Evolutionary conservation across 2,329 filamentous ascomycete species (phyloP), one percentile per base, ranked within the genome.

Genomic region (Lasiodiplodia gonubiensis): DNA sequence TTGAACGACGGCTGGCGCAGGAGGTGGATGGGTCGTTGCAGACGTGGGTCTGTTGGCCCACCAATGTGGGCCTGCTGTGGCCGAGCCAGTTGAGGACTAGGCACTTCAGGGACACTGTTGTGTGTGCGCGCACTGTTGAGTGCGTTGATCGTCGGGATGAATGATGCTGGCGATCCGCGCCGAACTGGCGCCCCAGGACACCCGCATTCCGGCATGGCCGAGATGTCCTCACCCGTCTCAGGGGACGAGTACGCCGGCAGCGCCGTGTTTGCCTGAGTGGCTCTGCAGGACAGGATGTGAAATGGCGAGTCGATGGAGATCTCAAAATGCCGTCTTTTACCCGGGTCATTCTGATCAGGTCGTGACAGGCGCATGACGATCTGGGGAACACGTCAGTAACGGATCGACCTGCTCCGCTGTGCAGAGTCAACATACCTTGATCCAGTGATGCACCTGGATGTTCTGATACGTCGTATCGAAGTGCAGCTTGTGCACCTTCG

Each of bases 291-390:
- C 57, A 97, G 90, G 54, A 97, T 92, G 69, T 94, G 94, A 76
- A 97, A 94, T 0, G 94, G 94, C 1, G 93, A 97, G 79, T 97
- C 94, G 72, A 97, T 97, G 71, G 93, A 97, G 73, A 97, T 97
- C 78, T 97, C 94, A 72, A 97, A 97, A 76, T 97, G 94, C 39
- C 93, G 88, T 70, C 93, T 88, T 75, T 94, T 94, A 0, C 83
- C 84, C 0, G 93, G 89, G 73, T 97, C 92, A 12, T 90, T 88
- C 48, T 89, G 86, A 72, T 97, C 94, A 16, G 91, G 83, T 72
- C 92, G 93, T 35, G 93, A 97, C 55, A 97, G 89, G 64, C 94
- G 90, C 88, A 97, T 92, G 69, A 97, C 93, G 74, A 97, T 93
- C 92, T 94, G 69, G 39, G n/a, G 18, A 42, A 39, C 21, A 54